A percentile compares a stretch with the other conserved stretches of the same genome.
phyloP scores from a whole-genome alignment of 345 rosid species.

The Hirschfeldia incana region DNA sequence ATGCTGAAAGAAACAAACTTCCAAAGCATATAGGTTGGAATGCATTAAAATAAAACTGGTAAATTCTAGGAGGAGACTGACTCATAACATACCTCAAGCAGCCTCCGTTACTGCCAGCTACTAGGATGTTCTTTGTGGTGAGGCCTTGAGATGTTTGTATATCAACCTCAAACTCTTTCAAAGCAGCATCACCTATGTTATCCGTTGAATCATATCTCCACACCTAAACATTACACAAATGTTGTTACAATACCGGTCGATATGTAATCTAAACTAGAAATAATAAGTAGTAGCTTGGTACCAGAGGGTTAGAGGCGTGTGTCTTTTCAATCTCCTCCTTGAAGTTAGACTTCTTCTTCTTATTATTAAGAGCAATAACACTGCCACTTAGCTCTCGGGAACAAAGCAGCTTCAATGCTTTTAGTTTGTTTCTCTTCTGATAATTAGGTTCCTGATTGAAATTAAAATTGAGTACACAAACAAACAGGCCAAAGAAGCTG shows the following conservation, averaged over 20 bases:
- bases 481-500: background rate
- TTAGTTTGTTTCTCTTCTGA: slow-evolving; percentile 34
- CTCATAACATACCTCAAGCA: slow-evolving; percentile 54
- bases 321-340: slow-evolving; percentile 63
- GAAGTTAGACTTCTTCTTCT: slow-evolving; percentile 50
- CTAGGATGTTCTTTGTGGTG: slow-evolving; percentile 43
- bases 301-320: slow-evolving; percentile 67
- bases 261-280: background rate
- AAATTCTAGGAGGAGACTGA: background rate
- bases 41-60: background rate
- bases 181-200: slow-evolving; percentile 47
- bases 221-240: slow-evolving; percentile 21
- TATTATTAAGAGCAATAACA: slow-evolving; percentile 37
- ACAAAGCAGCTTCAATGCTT: slow-evolving; percentile 53
- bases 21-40: slow-evolving; percentile 42
- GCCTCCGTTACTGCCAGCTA: slow-evolving; percentile 59
- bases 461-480: background rate
- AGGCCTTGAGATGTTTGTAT: slow-evolving; percentile 58
- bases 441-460: slow-evolving; percentile 29
- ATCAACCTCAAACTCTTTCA: slow-evolving; percentile 47
- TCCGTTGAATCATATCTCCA: slow-evolving; percentile 57
- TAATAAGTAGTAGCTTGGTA: slow-evolving; percentile 25
- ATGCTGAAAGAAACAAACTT: slow-evolving; percentile 66
- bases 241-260: background rate
- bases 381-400: slow-evolving; percentile 68